phyloP scores from a whole-genome alignment of 2,329 filamentous ascomycete genomes.

The Aspergillus sp. region DNA sequence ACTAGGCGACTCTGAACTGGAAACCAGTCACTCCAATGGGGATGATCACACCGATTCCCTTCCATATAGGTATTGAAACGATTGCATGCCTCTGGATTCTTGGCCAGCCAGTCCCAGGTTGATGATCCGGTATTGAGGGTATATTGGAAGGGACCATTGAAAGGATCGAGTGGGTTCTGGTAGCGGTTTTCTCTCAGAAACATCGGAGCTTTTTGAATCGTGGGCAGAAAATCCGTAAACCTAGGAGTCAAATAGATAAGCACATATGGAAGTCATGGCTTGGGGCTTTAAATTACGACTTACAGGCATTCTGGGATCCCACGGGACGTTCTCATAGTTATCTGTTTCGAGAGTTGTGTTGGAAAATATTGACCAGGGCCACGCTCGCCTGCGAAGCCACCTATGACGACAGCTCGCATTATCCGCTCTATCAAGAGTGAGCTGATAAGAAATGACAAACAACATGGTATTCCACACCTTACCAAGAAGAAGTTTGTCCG shows the following conservation, averaged over 20 bases:
- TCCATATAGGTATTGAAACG: slow-evolving; percentile 26
- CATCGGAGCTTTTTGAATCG: slow-evolving; percentile 1
- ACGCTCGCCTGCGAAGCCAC: background rate
- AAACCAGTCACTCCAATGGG: slow-evolving; percentile 24
- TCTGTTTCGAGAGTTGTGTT: background rate
- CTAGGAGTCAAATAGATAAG: background rate
- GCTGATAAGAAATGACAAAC: background rate
- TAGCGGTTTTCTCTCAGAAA: slow-evolving; percentile 4
- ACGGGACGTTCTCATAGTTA: background rate
- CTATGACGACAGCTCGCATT: background rate
- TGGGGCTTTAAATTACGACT: background rate
- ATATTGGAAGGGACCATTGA: slow-evolving; percentile 20
- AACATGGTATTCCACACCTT: background rate
- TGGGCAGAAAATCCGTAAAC: background rate
- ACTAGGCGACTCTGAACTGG: slow-evolving; percentile 22
- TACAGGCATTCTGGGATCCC: background rate
- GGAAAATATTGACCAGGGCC: background rate
- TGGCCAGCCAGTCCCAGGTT: slow-evolving; percentile 16
- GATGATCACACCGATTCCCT: slow-evolving; percentile 12
- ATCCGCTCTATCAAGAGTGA: background rate
- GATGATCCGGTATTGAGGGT: slow-evolving; percentile 11
- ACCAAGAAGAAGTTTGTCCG: slow-evolving; percentile 1
- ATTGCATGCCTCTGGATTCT: slow-evolving; percentile 8
- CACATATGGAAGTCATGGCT: background rate
- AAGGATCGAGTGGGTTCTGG: slow-evolving; percentile 9